Evolutionary conservation across 2,329 filamentous ascomycete genomes (phyloP).

Genomic region (Pseudophaeomoniella oleicola): DNA sequence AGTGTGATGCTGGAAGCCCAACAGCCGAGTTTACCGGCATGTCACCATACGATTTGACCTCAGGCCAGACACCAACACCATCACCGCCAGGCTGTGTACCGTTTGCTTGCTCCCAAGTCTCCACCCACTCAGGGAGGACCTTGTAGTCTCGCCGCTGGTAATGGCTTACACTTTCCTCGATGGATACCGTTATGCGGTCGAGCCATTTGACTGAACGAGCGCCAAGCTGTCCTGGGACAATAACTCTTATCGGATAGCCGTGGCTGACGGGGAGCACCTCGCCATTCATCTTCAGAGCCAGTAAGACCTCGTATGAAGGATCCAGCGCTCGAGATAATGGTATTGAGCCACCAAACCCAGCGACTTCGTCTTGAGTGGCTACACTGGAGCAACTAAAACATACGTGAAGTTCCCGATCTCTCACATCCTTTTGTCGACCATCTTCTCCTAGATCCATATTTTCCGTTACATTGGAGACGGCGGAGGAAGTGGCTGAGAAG

Average conservation of each 20-base stretch:
- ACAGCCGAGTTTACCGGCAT: conserved; percentile 44
- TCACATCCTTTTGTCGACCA: not conserved
- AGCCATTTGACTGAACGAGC: conserved; percentile 45
- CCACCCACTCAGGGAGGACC: conserved; percentile 32
- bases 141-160: conserved; percentile 49
- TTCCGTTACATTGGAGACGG: not conserved
- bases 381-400: conserved; percentile 58
- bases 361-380: conserved; percentile 48
- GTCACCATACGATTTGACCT: conserved; percentile 35
- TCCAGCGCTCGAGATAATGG: conserved; percentile 50
- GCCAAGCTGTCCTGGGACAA: conserved; percentile 52
- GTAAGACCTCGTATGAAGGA: conserved; percentile 44
- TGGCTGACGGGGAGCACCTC: conserved; percentile 48
- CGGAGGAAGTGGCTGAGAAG: not conserved
- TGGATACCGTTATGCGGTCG: conserved; percentile 36
- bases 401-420: conserved; percentile 30
- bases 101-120: conserved; percentile 32
- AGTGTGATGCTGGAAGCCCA: conserved; percentile 28
- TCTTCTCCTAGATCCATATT: not conserved
- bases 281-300: conserved; percentile 59
- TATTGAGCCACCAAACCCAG: conserved; percentile 52
- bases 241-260: conserved; percentile 45
- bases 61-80: conserved; percentile 29
- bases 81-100: conserved; percentile 23
- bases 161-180: conserved; percentile 35